Evolutionary conservation across 1,284 basidiomycete species (phyloP), one percentile per base, ranked within the genome.

Genomic region (Boletus mariae): DNA sequence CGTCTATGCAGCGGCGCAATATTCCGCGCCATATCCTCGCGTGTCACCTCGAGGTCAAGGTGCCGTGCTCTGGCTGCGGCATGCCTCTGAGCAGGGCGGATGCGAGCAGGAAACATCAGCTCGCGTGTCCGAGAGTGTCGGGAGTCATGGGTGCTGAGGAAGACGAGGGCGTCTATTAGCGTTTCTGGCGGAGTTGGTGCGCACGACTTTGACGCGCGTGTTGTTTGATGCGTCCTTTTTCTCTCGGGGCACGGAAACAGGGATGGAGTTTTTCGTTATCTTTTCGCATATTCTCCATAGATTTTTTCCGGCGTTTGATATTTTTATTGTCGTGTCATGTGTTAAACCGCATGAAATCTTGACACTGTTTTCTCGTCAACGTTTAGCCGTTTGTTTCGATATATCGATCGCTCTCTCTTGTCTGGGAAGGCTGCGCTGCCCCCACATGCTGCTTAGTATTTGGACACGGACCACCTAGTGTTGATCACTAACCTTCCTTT

Each of bases 21-120:
- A 49, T 70, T 12, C 56, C 68, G 4, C 56, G 65, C 1, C 65
- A 67, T 32, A 61, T 67, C 10, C 32, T 69, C 15, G 41, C 65
- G 0, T 58, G 56, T 35, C 65, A 67, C 17, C n/a, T 67, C 2
- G 68, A 40, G 50, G 35, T 67, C 47, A 70, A 60, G 45, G 56
- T 58, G 40, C 3, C 32, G 9, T 67, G 65, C 35, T 3, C 35
- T 0, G 13, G 0, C 20, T 67, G 65, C 37, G 58, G 56, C 0
- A 23, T 70, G 29, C 17, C 34, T 8, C 49, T 67, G 17, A 61
- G 65, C 42, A 57, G 65, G 45, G 50, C 53, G 25, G 68, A 69
- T 40, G 68, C 68, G 35, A 49, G 31, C 25, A 70, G 32, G 31
- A 67, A 69, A 43, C 65, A 67, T 13, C 47, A 13, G 6, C 34